Conservation (phyloP, 139 green algal genomes). For the Chlamydomonas schloesseri region DNA sequence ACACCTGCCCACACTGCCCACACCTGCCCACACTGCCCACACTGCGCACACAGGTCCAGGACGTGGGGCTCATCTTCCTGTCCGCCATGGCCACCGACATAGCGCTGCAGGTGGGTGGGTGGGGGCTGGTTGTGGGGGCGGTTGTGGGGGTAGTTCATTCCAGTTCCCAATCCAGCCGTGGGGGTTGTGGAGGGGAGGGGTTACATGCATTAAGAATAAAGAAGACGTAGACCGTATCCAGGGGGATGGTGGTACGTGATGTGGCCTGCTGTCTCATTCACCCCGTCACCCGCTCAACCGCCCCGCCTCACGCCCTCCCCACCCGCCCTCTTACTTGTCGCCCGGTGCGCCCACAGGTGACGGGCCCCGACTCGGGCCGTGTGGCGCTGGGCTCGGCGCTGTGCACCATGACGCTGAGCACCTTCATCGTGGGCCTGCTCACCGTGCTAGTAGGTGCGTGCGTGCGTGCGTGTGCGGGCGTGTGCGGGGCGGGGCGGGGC, state of each 20-base stretch:
- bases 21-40: too few species aligned
- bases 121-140: slow-evolving; percentile 3
- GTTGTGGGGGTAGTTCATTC: too few species aligned
- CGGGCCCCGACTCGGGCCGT: background rate
- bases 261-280: too few species aligned
- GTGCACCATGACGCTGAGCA: slow-evolving; percentile 70
- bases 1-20: too few species aligned
- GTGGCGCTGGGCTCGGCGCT: slow-evolving; percentile 75
- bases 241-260: too few species aligned
- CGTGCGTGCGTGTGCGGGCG: background rate
- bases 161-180: too few species aligned
- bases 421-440: slow-evolving; percentile 74
- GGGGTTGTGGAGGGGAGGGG: too few species aligned
- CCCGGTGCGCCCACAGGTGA: background rate
- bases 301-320: too few species aligned
- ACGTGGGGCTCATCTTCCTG: slow-evolving; percentile 89
- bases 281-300: too few species aligned
- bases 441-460: slow-evolving; percentile 74
- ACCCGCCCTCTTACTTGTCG: too few species aligned
- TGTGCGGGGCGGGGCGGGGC: background rate
- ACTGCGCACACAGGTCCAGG: slow-evolving; percentile 75
- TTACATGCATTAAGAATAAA: too few species aligned
- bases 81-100: slow-evolving; percentile 79
- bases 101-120: slow-evolving; percentile 45
- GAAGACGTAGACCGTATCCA: too few species aligned